phyloP scores from a whole-genome alignment of 164 flowering plant genomes.

The Euptelea pleiosperma region DNA sequence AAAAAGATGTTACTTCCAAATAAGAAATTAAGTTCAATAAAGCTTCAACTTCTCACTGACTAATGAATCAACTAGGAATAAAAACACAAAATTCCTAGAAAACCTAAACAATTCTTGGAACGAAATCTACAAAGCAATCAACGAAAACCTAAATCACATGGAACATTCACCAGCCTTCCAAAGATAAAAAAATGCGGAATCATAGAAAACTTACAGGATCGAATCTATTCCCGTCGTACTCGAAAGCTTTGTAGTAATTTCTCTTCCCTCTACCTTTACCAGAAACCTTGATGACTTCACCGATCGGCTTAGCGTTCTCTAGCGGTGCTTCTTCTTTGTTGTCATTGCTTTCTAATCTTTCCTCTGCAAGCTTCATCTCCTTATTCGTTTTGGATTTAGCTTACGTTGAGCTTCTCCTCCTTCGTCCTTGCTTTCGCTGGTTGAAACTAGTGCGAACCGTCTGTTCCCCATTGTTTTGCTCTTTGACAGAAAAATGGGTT shows the following conservation, averaged over 20 bases:
- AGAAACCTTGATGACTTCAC: constrained; percentile 48
- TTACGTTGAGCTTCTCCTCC: constrained; percentile 15
- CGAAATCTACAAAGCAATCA: background rate
- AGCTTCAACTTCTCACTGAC: too few species aligned
- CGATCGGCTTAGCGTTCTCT: constrained; percentile 69
- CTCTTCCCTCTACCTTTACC: constrained; percentile 55
- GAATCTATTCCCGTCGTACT: constrained; percentile 57
- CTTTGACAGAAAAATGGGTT: background rate
- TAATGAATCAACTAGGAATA: background rate
- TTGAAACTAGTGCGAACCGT: constrained; percentile 44
- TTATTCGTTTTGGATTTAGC: constrained; percentile 8
- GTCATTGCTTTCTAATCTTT: constrained; percentile 14
- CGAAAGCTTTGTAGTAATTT: constrained; percentile 56
- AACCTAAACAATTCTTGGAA: background rate
- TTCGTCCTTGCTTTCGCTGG: constrained; percentile 71
- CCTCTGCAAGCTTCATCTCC: constrained; percentile 10
- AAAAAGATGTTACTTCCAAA: background rate
- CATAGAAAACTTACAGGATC: constrained; percentile 45
- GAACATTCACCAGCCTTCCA: background rate
- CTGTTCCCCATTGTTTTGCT: constrained; percentile 40
- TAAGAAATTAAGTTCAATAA: too few species aligned
- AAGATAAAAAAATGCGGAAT: background rate
- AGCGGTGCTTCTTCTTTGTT: constrained; percentile 29
- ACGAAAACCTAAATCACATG: background rate
- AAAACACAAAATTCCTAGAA: background rate